Percentiles rank a stretch among this genome's conserved stretches.
Evolutionary conservation across 2,329 filamentous ascomycete species (phyloP).

Genomic region (Nannizziopsis arthrosporioides): DNA sequence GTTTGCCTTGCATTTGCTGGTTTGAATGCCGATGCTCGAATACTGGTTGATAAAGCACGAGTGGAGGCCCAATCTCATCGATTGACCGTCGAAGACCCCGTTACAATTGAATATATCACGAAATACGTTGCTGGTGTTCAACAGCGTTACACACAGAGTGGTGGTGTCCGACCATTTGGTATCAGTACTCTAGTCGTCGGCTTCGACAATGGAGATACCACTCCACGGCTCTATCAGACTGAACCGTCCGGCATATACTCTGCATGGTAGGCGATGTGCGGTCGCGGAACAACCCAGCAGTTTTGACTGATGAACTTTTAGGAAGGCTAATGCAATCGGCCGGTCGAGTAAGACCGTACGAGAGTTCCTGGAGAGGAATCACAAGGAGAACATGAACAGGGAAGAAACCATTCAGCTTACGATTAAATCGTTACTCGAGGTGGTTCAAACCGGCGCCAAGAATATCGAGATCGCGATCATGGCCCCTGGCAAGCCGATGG

Average conservation of each 20-base stretch:
- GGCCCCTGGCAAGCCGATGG: slow-evolving; percentile 79
- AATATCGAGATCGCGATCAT: slow-evolving; percentile 99
- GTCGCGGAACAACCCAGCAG: background rate
- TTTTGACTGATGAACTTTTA: slow-evolving; percentile 30
- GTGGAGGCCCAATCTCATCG: slow-evolving; percentile 96
- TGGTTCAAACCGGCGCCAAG: slow-evolving; percentile 97
- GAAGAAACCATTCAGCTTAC: slow-evolving; percentile 93
- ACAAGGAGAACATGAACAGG: slow-evolving; percentile 95
- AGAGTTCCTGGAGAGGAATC: slow-evolving; percentile 96
- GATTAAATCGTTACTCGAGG: slow-evolving; percentile 94
- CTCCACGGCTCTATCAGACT: slow-evolving; percentile 88
- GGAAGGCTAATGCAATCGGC: slow-evolving; percentile 98
- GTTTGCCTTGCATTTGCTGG: slow-evolving; percentile 95
- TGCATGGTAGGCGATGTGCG: slow-evolving; percentile 59
- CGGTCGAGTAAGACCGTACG: slow-evolving; percentile 97
- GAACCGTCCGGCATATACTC: slow-evolving; percentile 99
- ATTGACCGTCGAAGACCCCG: slow-evolving; percentile 91
- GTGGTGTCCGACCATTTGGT: slow-evolving; percentile 95
- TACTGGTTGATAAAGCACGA: slow-evolving; percentile 94
- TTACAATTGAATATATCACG: slow-evolving; percentile 98
- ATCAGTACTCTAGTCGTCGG: slow-evolving; percentile 97
- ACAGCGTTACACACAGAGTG: slow-evolving; percentile 97
- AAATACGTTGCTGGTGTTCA: slow-evolving; percentile 97
- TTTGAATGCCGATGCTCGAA: slow-evolving; percentile 93
- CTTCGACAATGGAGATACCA: slow-evolving; percentile 88